Evolutionary conservation across 176 grass and related monocot species (phyloP).

Genomic region (Otatea glauca): DNA sequence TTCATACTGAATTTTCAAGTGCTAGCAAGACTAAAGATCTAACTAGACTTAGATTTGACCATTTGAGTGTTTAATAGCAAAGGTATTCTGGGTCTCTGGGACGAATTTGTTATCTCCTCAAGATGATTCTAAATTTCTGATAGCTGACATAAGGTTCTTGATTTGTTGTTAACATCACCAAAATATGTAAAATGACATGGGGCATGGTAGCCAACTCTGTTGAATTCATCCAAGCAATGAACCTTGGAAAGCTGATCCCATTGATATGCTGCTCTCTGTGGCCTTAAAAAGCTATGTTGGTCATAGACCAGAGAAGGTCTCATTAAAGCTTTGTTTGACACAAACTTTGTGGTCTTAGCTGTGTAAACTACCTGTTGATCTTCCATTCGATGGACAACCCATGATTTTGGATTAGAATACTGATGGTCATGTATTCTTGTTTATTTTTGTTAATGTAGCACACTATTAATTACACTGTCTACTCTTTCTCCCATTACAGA

Average conservation of each 20-base stretch:
- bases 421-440: background rate
- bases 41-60: background rate
- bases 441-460: background rate
- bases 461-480: background rate
- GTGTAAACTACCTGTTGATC: conserved; percentile 8
- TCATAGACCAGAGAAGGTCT: background rate
- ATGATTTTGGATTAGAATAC: background rate
- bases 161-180: too few relatives aligned
- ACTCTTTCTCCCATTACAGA: conserved; percentile 50
- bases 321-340: background rate
- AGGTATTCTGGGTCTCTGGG: too few relatives aligned
- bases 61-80: too few relatives aligned
- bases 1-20: background rate
- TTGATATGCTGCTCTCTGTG: too few relatives aligned
- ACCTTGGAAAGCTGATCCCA: too few relatives aligned
- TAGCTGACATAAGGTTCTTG: too few relatives aligned
- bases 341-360: background rate
- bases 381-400: background rate
- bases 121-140: too few relatives aligned
- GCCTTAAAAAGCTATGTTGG: too few relatives aligned
- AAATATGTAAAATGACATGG: too few relatives aligned
- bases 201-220: too few relatives aligned
- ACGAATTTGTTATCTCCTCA: too few relatives aligned
- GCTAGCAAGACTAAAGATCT: background rate
- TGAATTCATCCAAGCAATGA: too few relatives aligned